These are phyloP conservation scores for Pyrrhoderma noxium DNA, from an alignment of 1,284 basidiomycete species.

Conservation along the genomic window DNA sequence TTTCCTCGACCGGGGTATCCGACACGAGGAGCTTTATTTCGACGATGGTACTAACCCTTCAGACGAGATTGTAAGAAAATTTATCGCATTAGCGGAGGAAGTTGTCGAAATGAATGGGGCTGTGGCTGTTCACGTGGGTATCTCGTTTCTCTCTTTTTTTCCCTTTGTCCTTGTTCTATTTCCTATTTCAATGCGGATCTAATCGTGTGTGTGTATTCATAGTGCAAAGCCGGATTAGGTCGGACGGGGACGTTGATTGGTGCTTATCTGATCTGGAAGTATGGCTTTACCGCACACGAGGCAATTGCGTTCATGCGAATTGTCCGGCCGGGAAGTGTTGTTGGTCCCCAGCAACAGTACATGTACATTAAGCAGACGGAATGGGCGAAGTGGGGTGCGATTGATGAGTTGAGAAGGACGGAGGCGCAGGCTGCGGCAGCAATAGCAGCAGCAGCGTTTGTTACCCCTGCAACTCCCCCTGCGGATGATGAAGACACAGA, in stretches of 20 bases:
- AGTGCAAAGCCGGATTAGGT: constrained; percentile 93
- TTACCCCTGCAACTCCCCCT: constrained; percentile 77
- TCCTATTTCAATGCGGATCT: constrained; percentile 17
- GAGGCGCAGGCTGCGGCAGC: constrained; percentile 37
- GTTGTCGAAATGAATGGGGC: constrained; percentile 73
- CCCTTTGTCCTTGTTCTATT: too few relatives aligned
- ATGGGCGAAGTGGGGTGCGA: constrained; percentile 89
- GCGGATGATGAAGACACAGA: constrained; percentile 44
- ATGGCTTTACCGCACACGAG: constrained; percentile 97
- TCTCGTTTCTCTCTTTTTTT: constrained; percentile 14
- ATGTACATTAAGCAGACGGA: constrained; percentile 95
- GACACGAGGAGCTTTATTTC: constrained; percentile 91
- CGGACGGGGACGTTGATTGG: constrained; percentile 94
- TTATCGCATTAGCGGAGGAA: constrained; percentile 80
- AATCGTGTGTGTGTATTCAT: constrained; percentile 20
- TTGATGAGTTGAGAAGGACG: constrained; percentile 58
- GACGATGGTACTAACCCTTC: constrained; percentile 98
- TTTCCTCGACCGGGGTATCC: constrained; percentile 83
- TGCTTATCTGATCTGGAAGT: constrained; percentile 98
- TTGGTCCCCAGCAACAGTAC: constrained; percentile 91
- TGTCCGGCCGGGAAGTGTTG: constrained; percentile 91
- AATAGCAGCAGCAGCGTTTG: constrained; percentile 39
- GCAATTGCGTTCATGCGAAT: constrained; percentile 99
- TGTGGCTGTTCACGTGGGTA: constrained; percentile 83
- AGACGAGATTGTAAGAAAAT: constrained; percentile 87